These are phyloP conservation scores for Fusarium agapanthi DNA, from an alignment of 2,329 filamentous ascomycete genomes.

Conservation along the genomic window DNA sequence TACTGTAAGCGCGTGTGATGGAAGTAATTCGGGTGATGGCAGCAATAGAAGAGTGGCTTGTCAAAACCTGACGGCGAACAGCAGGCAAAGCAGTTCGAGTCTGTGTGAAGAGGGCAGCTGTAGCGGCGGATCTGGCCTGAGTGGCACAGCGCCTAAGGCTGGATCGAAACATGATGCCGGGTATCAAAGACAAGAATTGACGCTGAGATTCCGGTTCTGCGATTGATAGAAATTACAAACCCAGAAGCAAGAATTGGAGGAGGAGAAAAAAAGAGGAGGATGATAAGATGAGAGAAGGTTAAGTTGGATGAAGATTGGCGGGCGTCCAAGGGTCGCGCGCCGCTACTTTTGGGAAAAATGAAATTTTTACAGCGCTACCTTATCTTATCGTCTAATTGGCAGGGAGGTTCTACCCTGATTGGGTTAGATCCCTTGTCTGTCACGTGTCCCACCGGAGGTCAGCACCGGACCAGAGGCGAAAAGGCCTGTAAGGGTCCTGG, in stretches of 20 bases:
- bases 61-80: constrained; percentile 35
- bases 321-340: constrained; percentile 29
- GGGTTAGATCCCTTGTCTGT: not conserved
- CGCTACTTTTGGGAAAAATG: constrained; percentile 5
- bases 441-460: constrained; percentile 15
- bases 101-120: constrained; percentile 44
- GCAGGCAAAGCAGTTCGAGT: constrained; percentile 40
- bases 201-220: constrained; percentile 11
- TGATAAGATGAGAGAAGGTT: constrained; percentile 15
- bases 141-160: constrained; percentile 52
- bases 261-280: constrained; percentile 6
- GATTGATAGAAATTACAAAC: constrained; percentile 10
- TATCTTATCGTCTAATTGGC: constrained; percentile 20
- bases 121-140: constrained; percentile 46
- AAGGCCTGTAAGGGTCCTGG: not conserved
- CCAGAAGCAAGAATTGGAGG: constrained; percentile 6
- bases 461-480: not conserved
- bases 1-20: constrained; percentile 51
- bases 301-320: constrained; percentile 18
- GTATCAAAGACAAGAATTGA: not conserved
- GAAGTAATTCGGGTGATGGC: constrained; percentile 37
- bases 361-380: constrained; percentile 16
- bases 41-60: constrained; percentile 24
- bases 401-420: not conserved
- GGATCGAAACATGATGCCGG: constrained; percentile 47